Base-by-base conservation (phyloP, 306 rosid species). In the Dalbergia cultrata region DNA sequence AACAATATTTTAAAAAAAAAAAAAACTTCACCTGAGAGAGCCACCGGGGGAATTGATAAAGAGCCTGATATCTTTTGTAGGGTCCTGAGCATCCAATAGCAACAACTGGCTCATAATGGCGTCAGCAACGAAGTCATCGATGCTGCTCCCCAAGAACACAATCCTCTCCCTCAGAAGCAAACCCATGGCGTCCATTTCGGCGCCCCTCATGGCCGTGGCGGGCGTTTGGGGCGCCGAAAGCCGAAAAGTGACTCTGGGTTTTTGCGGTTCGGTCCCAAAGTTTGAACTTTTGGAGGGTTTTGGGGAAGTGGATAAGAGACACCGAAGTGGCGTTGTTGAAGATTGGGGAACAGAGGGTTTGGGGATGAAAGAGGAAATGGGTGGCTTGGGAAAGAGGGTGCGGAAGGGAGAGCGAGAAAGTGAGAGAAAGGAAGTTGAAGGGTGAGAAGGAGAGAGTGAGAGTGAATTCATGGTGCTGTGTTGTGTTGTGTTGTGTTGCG, bases 71-170 rank as follows among this genome's bases (percentile, higher is more conserved):
- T 95, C 99, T 54, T 90, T 91, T 3, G 84, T 84, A n/a, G 92
- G 84, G 78, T 95, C 96, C 75, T 90, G 91, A 2, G 94, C 99
- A 78, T 95, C 99, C 86, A 95, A 85, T 21, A 95, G 88, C 70
- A 95, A 71, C 84, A 95, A 81, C 86, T 95, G 99, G 67, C 98
- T 90, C 56, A 90, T 83, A 72, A 95, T 88, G 31, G 97, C 87
- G 81, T 95, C 99, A 18, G 98, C 98, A 76, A 95, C 94, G 54
- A 95, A 89, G 65, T 95, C 99, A 70, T 95, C 98, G 21, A 95
- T 89, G 73, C 68, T 64, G 75, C 75, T 89, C 2, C 99, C 99
- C 79, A 95, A 84, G 83, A 95, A 95, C 31, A 95, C 98, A 60
- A 95, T 93, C 84, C 99, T 93, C 85, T 95, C 99, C 85, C 90